A percentile compares a stretch with the other conserved stretches of the same genome.
Evolutionary conservation across 352 stramenopile genomes (phyloP).

Genomic region (Phytophthora cryptogea): DNA sequence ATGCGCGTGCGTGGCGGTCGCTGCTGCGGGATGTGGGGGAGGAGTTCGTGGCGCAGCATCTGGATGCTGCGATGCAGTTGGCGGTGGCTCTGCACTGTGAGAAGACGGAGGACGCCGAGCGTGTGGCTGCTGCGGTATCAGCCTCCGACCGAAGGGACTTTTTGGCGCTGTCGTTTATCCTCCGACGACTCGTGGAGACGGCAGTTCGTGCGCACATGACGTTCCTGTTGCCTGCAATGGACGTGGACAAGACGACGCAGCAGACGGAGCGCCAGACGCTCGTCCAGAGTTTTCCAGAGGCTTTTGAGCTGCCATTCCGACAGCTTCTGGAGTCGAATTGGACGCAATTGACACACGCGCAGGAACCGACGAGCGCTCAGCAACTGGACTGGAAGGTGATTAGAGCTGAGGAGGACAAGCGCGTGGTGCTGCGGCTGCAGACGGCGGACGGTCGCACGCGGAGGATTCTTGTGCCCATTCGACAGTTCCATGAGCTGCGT

Average conservation of each 20-base stretch:
- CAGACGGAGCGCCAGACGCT: slow-evolving; percentile 40
- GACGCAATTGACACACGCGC: slow-evolving; percentile 22
- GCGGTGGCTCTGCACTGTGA: slow-evolving; percentile 36
- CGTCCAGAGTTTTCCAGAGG: slow-evolving; percentile 41
- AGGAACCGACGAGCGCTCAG: slow-evolving; percentile 21
- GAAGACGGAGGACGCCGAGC: slow-evolving; percentile 15
- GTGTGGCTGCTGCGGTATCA: slow-evolving; percentile 2
- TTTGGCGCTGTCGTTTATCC: slow-evolving; percentile 34
- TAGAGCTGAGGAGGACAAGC: slow-evolving; percentile 6
- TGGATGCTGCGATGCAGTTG: slow-evolving; percentile 36
- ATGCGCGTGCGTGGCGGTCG: slow-evolving; percentile 46
- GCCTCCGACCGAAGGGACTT: slow-evolving; percentile 46
- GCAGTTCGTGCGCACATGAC: slow-evolving; percentile 53
- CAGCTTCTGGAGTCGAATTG: slow-evolving; percentile 45
- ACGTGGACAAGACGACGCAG: slow-evolving; percentile 15
- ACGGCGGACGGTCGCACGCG: slow-evolving; percentile 50
- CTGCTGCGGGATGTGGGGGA: slow-evolving; percentile 38
- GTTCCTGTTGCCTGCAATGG: slow-evolving; percentile 46
- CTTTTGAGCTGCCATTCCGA: slow-evolving; percentile 49
- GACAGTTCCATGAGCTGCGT: slow-evolving; percentile 81
- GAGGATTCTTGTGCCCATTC: slow-evolving; percentile 51
- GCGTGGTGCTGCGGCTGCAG: slow-evolving; percentile 56
- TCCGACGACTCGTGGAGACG: slow-evolving; percentile 52
- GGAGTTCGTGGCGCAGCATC: slow-evolving; percentile 32
- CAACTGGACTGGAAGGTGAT: slow-evolving; percentile 45